A percentile compares a stretch with the other conserved stretches of the same genome.
phyloP scores from a whole-genome alignment of 345 rosid species.

The Lenwebbia sp. region DNA sequence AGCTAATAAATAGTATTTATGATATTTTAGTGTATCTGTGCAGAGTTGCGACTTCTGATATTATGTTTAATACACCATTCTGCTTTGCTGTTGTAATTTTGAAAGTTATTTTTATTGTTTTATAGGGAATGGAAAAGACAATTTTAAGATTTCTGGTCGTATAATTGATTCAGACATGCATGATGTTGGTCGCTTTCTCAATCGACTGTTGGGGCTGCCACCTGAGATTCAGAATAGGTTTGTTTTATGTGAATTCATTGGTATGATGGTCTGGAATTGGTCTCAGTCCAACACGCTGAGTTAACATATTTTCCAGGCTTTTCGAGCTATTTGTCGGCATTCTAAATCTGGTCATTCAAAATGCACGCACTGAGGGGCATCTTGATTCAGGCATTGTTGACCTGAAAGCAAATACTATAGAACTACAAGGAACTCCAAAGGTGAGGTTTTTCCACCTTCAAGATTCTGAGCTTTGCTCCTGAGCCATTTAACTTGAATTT shows the following conservation, averaged over 20 bases:
- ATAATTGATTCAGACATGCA: conserved; percentile 98
- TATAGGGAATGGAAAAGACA: conserved; percentile 81
- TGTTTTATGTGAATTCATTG: conserved; percentile 3
- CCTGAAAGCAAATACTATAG: conserved; percentile 78
- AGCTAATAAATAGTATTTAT: neutral
- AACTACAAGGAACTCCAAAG: conserved; percentile 82
- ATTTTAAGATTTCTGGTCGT: conserved; percentile 78
- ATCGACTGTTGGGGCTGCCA: conserved; percentile 91
- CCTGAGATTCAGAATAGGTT: conserved; percentile 97
- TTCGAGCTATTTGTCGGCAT: conserved; percentile 85
- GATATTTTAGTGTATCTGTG: neutral
- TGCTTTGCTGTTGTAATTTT: neutral
- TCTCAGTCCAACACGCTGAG: conserved; percentile 11
- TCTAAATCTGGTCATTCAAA: conserved; percentile 81
- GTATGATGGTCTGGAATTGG: neutral
- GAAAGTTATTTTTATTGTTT: conserved; percentile 2
- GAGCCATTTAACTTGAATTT: conserved; percentile 11
- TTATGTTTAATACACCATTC: neutral
- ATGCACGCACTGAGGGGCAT: conserved; percentile 92
- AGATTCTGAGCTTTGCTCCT: neutral
- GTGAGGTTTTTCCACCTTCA: conserved; percentile 22
- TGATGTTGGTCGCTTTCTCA: conserved; percentile 90
- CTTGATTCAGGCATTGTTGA: conserved; percentile 96
- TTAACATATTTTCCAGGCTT: conserved; percentile 39
- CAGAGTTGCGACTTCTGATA: neutral